Evolutionary conservation across 352 stramenopile genomes (phyloP).

Genomic region (Globisporangium solare): DNA sequence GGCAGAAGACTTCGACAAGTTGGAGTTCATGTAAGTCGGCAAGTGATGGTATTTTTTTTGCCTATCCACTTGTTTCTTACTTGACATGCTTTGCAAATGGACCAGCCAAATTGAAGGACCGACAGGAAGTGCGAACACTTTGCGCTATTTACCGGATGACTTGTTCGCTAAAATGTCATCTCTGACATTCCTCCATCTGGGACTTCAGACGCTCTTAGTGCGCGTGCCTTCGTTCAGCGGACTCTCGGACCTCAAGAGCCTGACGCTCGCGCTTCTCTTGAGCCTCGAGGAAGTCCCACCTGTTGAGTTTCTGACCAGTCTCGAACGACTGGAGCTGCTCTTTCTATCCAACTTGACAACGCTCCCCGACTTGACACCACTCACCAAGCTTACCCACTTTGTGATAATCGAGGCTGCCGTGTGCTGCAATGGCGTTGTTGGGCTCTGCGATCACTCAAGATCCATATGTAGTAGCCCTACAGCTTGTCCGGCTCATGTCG

Average conservation of each 20-base stretch:
- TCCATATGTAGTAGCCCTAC: background rate
- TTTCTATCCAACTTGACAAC: constrained; percentile 11
- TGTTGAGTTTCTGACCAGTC: constrained; percentile 6
- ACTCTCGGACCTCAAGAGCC: constrained; percentile 22
- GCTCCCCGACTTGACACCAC: constrained; percentile 13
- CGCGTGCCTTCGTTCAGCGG: constrained; percentile 23
- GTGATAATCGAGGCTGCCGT: background rate
- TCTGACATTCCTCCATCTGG: constrained; percentile 33
- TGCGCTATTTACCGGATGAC: constrained; percentile 15
- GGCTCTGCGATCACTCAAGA: background rate
- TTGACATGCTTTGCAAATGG: too few species aligned
- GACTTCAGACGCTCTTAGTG: constrained; percentile 18
- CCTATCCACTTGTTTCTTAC: too few species aligned
- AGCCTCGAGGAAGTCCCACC: constrained; percentile 19
- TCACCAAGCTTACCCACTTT: background rate
- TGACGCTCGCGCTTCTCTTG: constrained; percentile 21
- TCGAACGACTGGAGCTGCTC: constrained; percentile 16
- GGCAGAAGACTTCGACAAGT: constrained; percentile 23
- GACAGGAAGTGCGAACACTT: constrained; percentile 10
- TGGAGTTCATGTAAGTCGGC: constrained; percentile 33
- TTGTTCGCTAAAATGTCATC: constrained; percentile 28
- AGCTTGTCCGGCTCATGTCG: background rate
- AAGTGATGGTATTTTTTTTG: background rate
- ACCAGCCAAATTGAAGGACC: constrained; percentile 38
- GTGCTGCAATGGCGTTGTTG: constrained; percentile 5